Base-by-base conservation (phyloP, 176 grass and related monocot species). In the Lolium perenne region DNA sequence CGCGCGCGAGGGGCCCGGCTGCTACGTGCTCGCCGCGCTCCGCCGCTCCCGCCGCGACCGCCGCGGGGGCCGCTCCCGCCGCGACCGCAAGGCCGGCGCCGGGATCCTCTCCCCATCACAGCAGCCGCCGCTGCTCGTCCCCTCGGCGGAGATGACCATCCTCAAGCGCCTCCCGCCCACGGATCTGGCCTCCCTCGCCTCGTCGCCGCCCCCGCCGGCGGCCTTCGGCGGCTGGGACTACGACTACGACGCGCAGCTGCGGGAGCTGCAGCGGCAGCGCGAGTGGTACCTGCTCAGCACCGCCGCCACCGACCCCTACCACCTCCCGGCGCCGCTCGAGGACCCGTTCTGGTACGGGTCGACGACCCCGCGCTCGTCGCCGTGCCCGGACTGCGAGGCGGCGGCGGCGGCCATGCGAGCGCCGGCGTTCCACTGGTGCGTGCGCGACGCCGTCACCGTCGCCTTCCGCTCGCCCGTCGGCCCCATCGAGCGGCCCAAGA, bases 381-480 rank as follows among this genome's bases (percentile, higher is more conserved):
- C 74, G 5, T 98, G 96, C 85, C 86, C 41, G 20, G 93, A 92
- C 71, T 98, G 96, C 79, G 96, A 98, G 86, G 91, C 78, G 4
- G 93, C 96, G 1, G 86, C 86, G 6, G 81, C 84, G 47, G 14
- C 46, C 43, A 80, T 85, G 74, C 80, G 86, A 9, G 38, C 20
- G 69, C 83, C 95, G 69, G 79, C 60, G 20, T 98, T 98, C 89
- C 97, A 98, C 75, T 76, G 94, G 82, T 98, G 97, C 88, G 86
- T 91, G 26, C 87, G 81, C 64, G 97, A 98, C 87, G 88, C 86
- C 6, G 90, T 98, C 17, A 87, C 84, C 47, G 82, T 87, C 5
- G 97, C 84, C 0, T 93, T 95, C 90, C 90, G 94, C 11, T 95
- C 92, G 1, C 83, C 69, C n/a, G 92, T 90, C 13, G 97, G 97